These are phyloP conservation scores for Ophiostoma himal-ulmi DNA, from an alignment of 2,329 filamentous ascomycete species.

Conservation along the genomic window DNA sequence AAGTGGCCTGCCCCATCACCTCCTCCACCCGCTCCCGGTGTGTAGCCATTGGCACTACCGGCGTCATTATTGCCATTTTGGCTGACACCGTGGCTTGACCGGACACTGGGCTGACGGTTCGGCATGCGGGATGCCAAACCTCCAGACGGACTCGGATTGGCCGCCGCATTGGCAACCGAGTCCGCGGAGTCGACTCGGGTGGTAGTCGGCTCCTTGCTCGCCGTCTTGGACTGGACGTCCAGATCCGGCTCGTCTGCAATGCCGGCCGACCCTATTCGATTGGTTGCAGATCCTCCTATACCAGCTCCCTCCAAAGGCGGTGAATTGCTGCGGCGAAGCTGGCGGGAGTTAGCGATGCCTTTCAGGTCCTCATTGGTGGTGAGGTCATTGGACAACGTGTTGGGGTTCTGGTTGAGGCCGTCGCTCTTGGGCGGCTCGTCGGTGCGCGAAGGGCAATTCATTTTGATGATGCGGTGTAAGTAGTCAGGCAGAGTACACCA, in stretches of 20 bases:
- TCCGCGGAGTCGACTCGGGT: slow-evolving; percentile 17
- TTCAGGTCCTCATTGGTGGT: slow-evolving; percentile 54
- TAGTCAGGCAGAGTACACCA: neutral
- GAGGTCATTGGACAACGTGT: slow-evolving; percentile 47
- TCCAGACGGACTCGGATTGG: slow-evolving; percentile 5
- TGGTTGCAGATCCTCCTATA: slow-evolving; percentile 24
- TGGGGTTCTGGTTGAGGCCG: slow-evolving; percentile 51
- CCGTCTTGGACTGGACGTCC: slow-evolving; percentile 3
- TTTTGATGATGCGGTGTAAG: slow-evolving; percentile 9
- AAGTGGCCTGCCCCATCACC: slow-evolving; percentile 1
- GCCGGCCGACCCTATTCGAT: slow-evolving; percentile 5
- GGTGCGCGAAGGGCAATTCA: slow-evolving; percentile 33
- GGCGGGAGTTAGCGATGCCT: slow-evolving; percentile 43
- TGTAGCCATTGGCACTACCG: slow-evolving; percentile 5
- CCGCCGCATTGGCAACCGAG: slow-evolving; percentile 10
- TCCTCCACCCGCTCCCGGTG: slow-evolving; percentile 12
- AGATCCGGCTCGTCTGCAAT: slow-evolving; percentile 10
- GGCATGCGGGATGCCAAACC: neutral
- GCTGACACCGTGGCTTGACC: slow-evolving; percentile 7
- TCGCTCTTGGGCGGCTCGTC: slow-evolving; percentile 37
- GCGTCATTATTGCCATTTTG: neutral
- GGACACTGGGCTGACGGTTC: slow-evolving; percentile 1
- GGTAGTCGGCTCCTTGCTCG: slow-evolving; percentile 12
- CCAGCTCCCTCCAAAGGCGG: slow-evolving; percentile 30
- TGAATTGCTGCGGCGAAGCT: slow-evolving; percentile 27